phyloP scores from a whole-genome alignment of 2,329 filamentous ascomycete species.

The Drechslera avenae region DNA sequence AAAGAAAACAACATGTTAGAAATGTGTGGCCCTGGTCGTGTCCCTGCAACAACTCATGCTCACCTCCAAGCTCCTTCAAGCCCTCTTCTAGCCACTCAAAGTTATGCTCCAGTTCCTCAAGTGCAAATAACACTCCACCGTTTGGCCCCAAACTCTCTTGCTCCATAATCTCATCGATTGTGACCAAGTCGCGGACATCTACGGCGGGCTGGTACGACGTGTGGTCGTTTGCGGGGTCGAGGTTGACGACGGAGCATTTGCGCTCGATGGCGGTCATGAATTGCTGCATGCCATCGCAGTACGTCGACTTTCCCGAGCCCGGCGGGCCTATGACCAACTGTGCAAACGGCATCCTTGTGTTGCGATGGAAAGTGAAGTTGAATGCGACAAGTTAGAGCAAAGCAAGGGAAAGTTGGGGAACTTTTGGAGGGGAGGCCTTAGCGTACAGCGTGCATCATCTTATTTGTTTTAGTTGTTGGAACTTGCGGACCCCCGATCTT shows the following conservation, averaged over 20 bases:
- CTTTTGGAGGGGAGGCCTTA: slow-evolving; percentile 26
- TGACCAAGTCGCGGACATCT: slow-evolving; percentile 87
- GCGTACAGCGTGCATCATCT: slow-evolving; percentile 14
- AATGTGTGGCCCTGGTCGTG: neutral
- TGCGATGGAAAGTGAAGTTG: slow-evolving; percentile 1
- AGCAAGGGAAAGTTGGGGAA: slow-evolving; percentile 8
- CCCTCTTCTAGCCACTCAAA: slow-evolving; percentile 88
- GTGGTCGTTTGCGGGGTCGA: slow-evolving; percentile 95
- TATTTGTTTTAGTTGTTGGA: too few species aligned
- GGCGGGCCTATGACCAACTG: slow-evolving; percentile 93
- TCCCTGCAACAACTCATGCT: slow-evolving; percentile 14
- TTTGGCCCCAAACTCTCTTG: slow-evolving; percentile 91
- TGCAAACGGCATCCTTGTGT: slow-evolving; percentile 61
- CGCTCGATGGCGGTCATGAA: slow-evolving; percentile 95
- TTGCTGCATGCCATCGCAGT: slow-evolving; percentile 99
- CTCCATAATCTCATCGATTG: slow-evolving; percentile 92
- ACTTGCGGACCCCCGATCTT: slow-evolving; percentile 21
- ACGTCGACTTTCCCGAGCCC: slow-evolving; percentile 94
- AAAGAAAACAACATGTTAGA: slow-evolving; percentile 16
- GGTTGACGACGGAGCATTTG: slow-evolving; percentile 92
- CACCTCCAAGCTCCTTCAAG: slow-evolving; percentile 72
- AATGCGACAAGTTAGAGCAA: neutral
- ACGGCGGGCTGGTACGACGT: slow-evolving; percentile 87
- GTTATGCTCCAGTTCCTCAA: slow-evolving; percentile 94
- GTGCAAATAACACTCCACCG: slow-evolving; percentile 86